Percentiles rank a stretch among this genome's conserved stretches.
Evolutionary conservation across 2,329 filamentous ascomycete species (phyloP).

Genomic region (Fusarium illudens): DNA sequence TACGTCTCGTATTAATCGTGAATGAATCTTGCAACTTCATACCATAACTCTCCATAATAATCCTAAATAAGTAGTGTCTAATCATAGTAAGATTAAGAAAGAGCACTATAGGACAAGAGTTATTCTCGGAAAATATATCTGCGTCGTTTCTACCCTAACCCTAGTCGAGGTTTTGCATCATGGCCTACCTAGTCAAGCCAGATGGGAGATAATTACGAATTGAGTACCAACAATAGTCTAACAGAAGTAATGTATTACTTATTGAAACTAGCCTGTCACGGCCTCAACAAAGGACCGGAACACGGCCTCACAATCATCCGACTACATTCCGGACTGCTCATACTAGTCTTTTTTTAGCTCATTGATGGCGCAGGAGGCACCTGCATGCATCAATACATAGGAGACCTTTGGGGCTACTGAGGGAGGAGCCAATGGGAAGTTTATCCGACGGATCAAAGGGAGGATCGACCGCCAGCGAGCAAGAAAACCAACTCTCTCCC

Average conservation of each 20-base stretch:
- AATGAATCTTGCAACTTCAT: background rate
- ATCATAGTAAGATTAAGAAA: background rate
- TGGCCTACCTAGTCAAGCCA: background rate
- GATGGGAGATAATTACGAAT: background rate
- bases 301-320: background rate
- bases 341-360: background rate
- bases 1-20: background rate
- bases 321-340: background rate
- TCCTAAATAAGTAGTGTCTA: background rate
- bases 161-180: background rate
- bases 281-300: background rate
- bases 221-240: background rate
- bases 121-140: background rate
- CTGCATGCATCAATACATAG: too few relatives aligned
- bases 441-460: too few relatives aligned
- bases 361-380: too few relatives aligned
- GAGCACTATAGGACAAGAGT: background rate
- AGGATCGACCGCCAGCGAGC: too few relatives aligned
- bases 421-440: too few relatives aligned
- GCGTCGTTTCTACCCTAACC: background rate
- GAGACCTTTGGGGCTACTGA: too few relatives aligned
- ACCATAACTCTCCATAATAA: constrained; percentile 39
- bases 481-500: too few relatives aligned
- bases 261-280: background rate
- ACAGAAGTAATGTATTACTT: background rate